These are phyloP conservation scores for Hymenoscyphus infarciens DNA, from an alignment of 2,329 filamentous ascomycete genomes.

Conservation along the genomic window DNA sequence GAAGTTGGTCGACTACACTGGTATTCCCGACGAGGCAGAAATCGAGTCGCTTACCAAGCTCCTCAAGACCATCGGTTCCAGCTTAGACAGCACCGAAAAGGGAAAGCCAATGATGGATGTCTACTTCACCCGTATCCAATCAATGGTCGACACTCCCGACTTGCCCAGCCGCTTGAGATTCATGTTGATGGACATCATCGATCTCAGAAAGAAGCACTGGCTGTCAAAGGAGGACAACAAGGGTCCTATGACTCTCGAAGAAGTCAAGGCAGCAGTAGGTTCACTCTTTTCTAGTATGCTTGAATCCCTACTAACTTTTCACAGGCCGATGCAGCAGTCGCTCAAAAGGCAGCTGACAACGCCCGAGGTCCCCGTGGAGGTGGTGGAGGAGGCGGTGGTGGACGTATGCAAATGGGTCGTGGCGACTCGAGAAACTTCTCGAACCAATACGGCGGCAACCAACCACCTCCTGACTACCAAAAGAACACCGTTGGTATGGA, in stretches of 20 bases:
- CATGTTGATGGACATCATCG: slow-evolving; percentile 93
- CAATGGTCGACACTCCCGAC: slow-evolving; percentile 74
- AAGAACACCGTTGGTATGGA: slow-evolving; percentile 86
- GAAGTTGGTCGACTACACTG: slow-evolving; percentile 94
- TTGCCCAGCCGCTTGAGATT: slow-evolving; percentile 87
- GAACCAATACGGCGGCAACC: slow-evolving; percentile 61
- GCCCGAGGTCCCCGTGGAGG: slow-evolving; percentile 60
- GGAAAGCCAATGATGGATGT: slow-evolving; percentile 83
- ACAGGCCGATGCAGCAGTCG: slow-evolving; percentile 68
- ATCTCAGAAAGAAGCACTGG: slow-evolving; percentile 77
- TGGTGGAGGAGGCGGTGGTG: slow-evolving; percentile 48
- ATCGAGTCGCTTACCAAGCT: slow-evolving; percentile 94
- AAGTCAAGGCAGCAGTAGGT: slow-evolving; percentile 76
- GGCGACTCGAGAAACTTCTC: slow-evolving; percentile 86
- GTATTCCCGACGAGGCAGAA: slow-evolving; percentile 89
- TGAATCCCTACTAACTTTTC: slow-evolving; percentile 29
- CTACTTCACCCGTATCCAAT: slow-evolving; percentile 87
- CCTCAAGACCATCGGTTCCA: slow-evolving; percentile 83
- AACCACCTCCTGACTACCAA: slow-evolving; percentile 65
- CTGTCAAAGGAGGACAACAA: slow-evolving; percentile 84
- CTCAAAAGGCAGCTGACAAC: slow-evolving; percentile 75
- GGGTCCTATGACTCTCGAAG: slow-evolving; percentile 92
- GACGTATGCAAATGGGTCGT: slow-evolving; percentile 71
- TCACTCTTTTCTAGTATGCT: slow-evolving; percentile 13
- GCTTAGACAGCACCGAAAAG: slow-evolving; percentile 80